phyloP scores from a whole-genome alignment of 345 rosid genomes.

The Citrus medica region DNA sequence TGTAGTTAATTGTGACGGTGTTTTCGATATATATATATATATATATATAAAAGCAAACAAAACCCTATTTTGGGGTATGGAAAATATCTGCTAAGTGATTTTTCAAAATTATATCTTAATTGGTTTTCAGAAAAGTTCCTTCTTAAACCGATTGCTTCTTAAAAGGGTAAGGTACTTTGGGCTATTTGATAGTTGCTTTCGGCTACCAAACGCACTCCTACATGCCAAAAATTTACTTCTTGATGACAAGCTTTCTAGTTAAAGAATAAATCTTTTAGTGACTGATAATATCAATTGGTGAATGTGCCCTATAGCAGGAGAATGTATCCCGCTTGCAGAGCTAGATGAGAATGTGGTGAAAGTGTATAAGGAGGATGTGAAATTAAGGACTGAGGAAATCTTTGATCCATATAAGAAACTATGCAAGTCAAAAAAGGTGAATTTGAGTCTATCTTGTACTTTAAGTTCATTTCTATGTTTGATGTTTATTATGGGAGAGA shows the following conservation, averaged over 20 bases:
- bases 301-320: slow-evolving; percentile 42
- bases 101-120: not conserved
- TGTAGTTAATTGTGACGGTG: no score
- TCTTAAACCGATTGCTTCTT: not conserved
- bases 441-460: not conserved
- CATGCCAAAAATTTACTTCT: not conserved
- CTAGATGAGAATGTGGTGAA: slow-evolving; percentile 67
- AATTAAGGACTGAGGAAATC: slow-evolving; percentile 38
- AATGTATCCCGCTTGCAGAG: slow-evolving; percentile 52
- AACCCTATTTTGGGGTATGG: not conserved
- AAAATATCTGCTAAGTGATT: not conserved
- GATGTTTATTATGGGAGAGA: not conserved
- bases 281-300: not conserved
- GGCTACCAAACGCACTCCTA: not conserved
- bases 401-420: slow-evolving; percentile 53
- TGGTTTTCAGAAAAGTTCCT: not conserved
- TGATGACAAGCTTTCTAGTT: not conserved
- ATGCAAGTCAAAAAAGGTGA: slow-evolving; percentile 45
- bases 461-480: not conserved
- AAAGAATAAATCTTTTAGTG: not conserved
- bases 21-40: no score
- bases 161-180: no score
- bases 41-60: no score
- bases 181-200: no score
- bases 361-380: slow-evolving; percentile 59